Evolutionary conservation across 768 basidiomycete species (phyloP).

Genomic region (Naganishia onofrii): DNA sequence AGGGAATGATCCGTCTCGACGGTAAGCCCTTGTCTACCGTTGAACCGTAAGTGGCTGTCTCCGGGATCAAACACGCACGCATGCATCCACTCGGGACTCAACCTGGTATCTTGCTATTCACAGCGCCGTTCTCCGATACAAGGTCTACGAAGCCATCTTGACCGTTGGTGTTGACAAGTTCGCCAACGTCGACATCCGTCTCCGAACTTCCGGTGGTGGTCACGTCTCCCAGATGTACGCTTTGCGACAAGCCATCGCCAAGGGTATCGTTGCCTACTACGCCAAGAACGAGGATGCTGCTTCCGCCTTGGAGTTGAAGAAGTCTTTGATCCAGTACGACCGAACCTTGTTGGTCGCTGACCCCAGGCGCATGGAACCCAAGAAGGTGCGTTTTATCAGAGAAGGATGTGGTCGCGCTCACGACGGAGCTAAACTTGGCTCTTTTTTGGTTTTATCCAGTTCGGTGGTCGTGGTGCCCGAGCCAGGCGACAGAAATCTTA

Average conservation of each 20-base stretch:
- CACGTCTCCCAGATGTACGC: slow-evolving; percentile 99
- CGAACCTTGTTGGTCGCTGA: slow-evolving; percentile 57
- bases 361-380: slow-evolving; percentile 90
- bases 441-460: slow-evolving; percentile 50
- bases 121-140: slow-evolving; percentile 77
- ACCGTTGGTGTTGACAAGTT: slow-evolving; percentile 89
- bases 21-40: slow-evolving; percentile 94
- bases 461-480: slow-evolving; percentile 97
- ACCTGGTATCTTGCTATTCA: background rate
- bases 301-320: slow-evolving; percentile 96
- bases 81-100: background rate
- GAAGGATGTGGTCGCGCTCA: background rate
- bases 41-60: slow-evolving; percentile 60
- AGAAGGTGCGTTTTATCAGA: slow-evolving; percentile 59
- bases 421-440: background rate
- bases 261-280: slow-evolving; percentile 89
- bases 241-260: slow-evolving; percentile 96
- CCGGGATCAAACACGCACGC: background rate
- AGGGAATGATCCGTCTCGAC: slow-evolving; percentile 93
- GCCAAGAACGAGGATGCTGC: slow-evolving; percentile 98
- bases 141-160: slow-evolving; percentile 96
- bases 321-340: slow-evolving; percentile 95
- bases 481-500: slow-evolving; percentile 89
- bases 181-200: slow-evolving; percentile 84
- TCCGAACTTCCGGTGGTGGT: slow-evolving; percentile 97